Evolutionary conservation across 306 rosid genomes (phyloP), one percentile per base, ranked within the genome.

Genomic region (Citrullus colocynthis): DNA sequence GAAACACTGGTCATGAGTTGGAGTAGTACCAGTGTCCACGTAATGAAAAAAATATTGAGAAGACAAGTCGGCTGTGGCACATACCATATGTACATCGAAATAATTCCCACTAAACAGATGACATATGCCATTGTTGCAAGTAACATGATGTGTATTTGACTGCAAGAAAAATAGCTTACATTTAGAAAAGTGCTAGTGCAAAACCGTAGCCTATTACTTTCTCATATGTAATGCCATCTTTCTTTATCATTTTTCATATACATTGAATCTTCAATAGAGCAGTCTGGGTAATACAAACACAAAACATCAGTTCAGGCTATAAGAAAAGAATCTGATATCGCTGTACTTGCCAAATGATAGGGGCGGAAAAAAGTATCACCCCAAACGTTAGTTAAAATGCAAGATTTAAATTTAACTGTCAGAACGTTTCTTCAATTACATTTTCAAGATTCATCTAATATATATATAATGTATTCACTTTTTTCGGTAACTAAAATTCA

Each of bases 1-100:
- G 99, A 96, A 66, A 91, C 98, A 48, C 90, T 92, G 77, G 90
- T 96, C 96, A 96, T 96, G 81, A 96, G 86, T 85, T 91, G 98
- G 64, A 96, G 89, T 67, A 96, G 93, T 48, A 92, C 96, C 18
- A 96, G 77, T n/a, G 98, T 89, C 96, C 96, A 89, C 72, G 98
- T 88, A 72, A 96, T 91, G 85, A 91, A 96, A 88, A 92, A 96
- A 49, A 96, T 89, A 84, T 96, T 96, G 79, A 92, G 91, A 79
- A 96, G 89, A 84, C 99, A 96, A 80, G 97, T 83, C 72, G 97
- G 90, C 67, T 82, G 82, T 21, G 98, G 97, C 7, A 91, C 91
- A 85, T 96, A 92, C 99, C 98, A 92, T 79, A 96, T 84, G 89
- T 82, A 96, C 99, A 96, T 91, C 86, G 89, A 79, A 51, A 90